Base-by-base conservation (phyloP, 805 yeast genomes). In the Lachancea waltii region DNA sequence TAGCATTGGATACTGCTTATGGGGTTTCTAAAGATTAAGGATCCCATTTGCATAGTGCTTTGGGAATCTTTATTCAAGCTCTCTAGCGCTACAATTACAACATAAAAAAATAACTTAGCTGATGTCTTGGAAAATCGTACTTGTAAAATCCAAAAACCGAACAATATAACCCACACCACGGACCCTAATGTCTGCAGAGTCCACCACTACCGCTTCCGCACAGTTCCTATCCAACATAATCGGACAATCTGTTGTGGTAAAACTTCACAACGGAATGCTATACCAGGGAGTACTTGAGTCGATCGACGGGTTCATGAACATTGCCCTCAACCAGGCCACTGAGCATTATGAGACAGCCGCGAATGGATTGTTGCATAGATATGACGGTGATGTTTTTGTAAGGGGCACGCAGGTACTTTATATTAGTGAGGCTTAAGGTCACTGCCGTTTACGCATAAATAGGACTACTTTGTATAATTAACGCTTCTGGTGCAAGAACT, bases 271-370 rank as follows among this genome's bases (percentile, higher is more conserved):
- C 24, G 97, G 96, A 10, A 79, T 89, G 44, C 85, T 85, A 43
- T 92, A 86, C 62, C 74, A 70, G 32, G 94, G 90, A 47, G 63
- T 52, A 35, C 70, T 85, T 46, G 90, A 85, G 50, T 85, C 96
- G 28, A 89, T 92, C 41, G 98, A 92, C 58, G 97, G 97, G 7
- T 92, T 80, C 67, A 87, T 92, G 96, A 92, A 92, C 63, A 81
- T 92, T 34, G 95, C 90, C 2, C 70, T 92, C 47, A 86, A 83
- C 39, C 72, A 79, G 44, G 77, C 95, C 3, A 69, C 75, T 33
- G 98, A 92, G 38, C 64, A 59, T 39, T 60, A 56, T 35, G 64
- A 60, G 36, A 53, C 45, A 23, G 49, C 47, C 13, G 45, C 46
- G 8, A 57, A 59, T 35, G 63, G 63, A 6, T 42, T 57, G 11